Percentiles rank a stretch among this genome's conserved stretches.
These are phyloP conservation scores for Dactylella cylindrospora DNA, from an alignment of 2,329 filamentous ascomycete species.

Conservation along the genomic window DNA sequence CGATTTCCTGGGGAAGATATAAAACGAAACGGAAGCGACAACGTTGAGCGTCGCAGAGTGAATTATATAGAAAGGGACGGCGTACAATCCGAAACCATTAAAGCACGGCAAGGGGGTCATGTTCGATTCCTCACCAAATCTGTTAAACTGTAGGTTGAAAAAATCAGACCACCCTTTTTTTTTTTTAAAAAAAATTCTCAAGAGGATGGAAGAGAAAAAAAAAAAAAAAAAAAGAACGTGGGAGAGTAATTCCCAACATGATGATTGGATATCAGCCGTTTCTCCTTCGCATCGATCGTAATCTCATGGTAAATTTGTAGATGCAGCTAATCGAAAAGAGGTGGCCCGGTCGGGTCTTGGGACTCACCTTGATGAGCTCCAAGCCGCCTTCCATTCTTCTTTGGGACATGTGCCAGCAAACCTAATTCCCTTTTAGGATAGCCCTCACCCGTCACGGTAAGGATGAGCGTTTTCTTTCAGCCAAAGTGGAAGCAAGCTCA, in stretches of 20 bases:
- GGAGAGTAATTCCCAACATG: slow-evolving; percentile 14
- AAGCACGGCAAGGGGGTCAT: too few species aligned
- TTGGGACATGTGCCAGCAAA: slow-evolving; percentile 19
- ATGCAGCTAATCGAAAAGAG: slow-evolving; percentile 4
- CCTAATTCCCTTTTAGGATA: slow-evolving; percentile 22
- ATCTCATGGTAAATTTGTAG: slow-evolving; percentile 3
- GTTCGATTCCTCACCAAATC: slow-evolving; percentile 6
- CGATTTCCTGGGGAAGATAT: slow-evolving; percentile 19
- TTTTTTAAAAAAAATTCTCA: not conserved
- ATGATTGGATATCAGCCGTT: slow-evolving; percentile 15
- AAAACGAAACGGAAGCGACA: slow-evolving; percentile 42
- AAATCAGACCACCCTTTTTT: not conserved
- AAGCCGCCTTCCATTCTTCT: slow-evolving; percentile 20
- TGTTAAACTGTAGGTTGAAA: not conserved
- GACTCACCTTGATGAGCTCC: slow-evolving; percentile 30
- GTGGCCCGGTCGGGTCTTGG: slow-evolving; percentile 12
- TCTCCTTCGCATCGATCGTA: slow-evolving; percentile 5
- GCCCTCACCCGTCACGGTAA: slow-evolving; percentile 17
- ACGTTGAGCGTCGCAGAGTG: slow-evolving; percentile 30
- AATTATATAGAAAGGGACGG: slow-evolving; percentile 39
- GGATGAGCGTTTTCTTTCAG: slow-evolving; percentile 14
- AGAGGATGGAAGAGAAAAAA: too few species aligned
- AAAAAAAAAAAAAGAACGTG: too few species aligned
- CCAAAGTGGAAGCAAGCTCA: slow-evolving; percentile 27
- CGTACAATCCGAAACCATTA: too few species aligned